phyloP scores from a whole-genome alignment of 768 basidiomycete genomes.

The Steccherinum ochraceum region DNA sequence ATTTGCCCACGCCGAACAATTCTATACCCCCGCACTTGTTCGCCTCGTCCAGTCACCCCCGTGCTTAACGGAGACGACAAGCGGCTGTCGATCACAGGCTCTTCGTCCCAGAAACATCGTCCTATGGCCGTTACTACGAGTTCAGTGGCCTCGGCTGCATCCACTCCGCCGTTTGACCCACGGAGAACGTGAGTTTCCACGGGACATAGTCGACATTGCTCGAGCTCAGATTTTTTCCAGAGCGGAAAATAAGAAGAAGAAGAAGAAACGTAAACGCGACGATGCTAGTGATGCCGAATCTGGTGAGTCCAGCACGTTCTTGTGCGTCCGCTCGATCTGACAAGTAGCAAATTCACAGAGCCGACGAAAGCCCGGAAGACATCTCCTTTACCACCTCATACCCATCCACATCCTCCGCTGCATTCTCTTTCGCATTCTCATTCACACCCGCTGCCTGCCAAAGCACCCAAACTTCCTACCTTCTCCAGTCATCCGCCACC shows the following conservation, averaged over 20 bases:
- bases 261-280: constrained; percentile 82
- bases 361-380: constrained; percentile 44
- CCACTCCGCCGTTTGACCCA: constrained; percentile 54
- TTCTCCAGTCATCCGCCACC: constrained; percentile 31
- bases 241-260: constrained; percentile 72
- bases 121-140: constrained; percentile 37
- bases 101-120: constrained; percentile 39
- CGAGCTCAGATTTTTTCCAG: too few species aligned
- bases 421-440: constrained; percentile 29
- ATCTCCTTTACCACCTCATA: constrained; percentile 38
- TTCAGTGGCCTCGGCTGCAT: constrained; percentile 40
- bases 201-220: constrained; percentile 1
- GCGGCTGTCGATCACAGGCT: constrained; percentile 23
- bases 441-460: constrained; percentile 28
- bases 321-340: too few species aligned
- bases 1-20: too few species aligned
- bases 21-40: too few species aligned
- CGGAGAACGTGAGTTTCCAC: constrained; percentile 46
- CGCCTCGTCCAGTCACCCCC: constrained; percentile 34
- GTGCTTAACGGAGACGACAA: constrained; percentile 41
- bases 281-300: constrained; percentile 65
- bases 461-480: constrained; percentile 48
- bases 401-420: constrained; percentile 28
- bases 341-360: too few species aligned
- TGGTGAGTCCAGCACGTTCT: constrained; percentile 29